Evolutionary conservation across 1,139 yeast species (phyloP), one percentile per base, ranked within the genome.

Genomic region (Hemisphaericaspora xylanilytica): DNA sequence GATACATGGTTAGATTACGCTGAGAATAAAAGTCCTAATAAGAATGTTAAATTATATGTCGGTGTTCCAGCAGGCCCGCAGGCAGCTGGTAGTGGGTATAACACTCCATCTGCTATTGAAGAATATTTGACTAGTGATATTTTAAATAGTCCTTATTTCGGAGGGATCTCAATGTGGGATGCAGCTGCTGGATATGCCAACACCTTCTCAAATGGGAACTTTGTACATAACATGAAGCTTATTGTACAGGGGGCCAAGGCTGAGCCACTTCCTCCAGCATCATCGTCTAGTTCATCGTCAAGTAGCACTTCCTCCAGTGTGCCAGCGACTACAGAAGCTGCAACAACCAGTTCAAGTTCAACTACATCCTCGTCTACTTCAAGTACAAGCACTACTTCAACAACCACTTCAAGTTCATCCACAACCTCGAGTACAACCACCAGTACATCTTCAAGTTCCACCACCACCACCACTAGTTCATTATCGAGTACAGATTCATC

Each of bases 101-200:
- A 50, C 32, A 37, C 44, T 15, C 51, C 61, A 27, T 39, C 44
- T 21, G 44, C 48, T 3, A 58, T 67, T 20, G 26, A 48, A 14
- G 24, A 43, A 14, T 50, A 48, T 36, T 38, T 59, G 34, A 57
- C 78, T 32, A 47, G 57, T 5, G 46, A 59, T 4, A 69, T 80
- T 40, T 63, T 71, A 34, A 51, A 63, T 32, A 59, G 66, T 37
- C 59, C 74, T 39, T 45, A 59, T 47, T 86, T 89, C 54, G 96
- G 95, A 47, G 97, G 97, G 57, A 75, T 89, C 51, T 80, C 86
- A 67, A 64, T 88, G 46, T 89, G 97, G 97, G 96, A 89, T 62
- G 96, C 95, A 38, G 83, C 94, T 39, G 88, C 84, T 59, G 89
- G 84, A 12, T 76, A 71, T 56, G 56, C 71, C 15, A 87, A 86